Evolutionary conservation across 2,329 filamentous ascomycete genomes (phyloP), one percentile per base, ranked within the genome.

Genomic region (Aspergillus japonicus): DNA sequence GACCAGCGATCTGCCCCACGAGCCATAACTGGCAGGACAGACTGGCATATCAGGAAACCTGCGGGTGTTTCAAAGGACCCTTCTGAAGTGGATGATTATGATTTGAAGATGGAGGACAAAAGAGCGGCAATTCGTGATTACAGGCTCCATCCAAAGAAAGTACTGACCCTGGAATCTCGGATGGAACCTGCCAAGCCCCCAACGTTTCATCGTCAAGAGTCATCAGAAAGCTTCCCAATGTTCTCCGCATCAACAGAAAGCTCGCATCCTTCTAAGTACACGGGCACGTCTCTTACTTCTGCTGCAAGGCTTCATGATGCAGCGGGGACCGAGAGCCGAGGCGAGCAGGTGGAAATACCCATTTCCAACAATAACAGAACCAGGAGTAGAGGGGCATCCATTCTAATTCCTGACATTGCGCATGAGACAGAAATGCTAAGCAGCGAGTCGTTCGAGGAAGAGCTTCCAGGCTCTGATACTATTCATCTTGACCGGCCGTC

Each of bases 181-280:
- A 64, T 72, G 21, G 69, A 71, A 21, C 59, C 65, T 14, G 69
- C 60, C 44, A 69, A 69, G 50, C 69, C 68, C 64, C 70, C 73
- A 61, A 68, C 68, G 64, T 76, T 76, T 66, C 81, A 62, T 68
- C 80, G 83, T 39, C 83, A 85, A 65, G 81, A 86, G 64, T 87
- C 85, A 24, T 80, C 81, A 6, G 85, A 87, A 62, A 87, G 85
- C 69, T 87, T 87, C 64, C 77, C 81, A 23, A 87, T 87, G 82
- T 86, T 88, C 63, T 86, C 84, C 44, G 82, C 83, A n/a, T 85
- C 85, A 10, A 83, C 83, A 1, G 83, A 83, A 62, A 80, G 80
- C 60, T 87, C 85, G 5, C 78, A 83, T 55, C 78, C 75, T 55
- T 79, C 78, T 5, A 79, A 80, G 56, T 87, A 83, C 4, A 74